A percentile compares a stretch with the other conserved stretches of the same genome.
These are phyloP conservation scores for Tylopilus vinaceipallidus DNA, from an alignment of 768 basidiomycete genomes.

Conservation along the genomic window DNA sequence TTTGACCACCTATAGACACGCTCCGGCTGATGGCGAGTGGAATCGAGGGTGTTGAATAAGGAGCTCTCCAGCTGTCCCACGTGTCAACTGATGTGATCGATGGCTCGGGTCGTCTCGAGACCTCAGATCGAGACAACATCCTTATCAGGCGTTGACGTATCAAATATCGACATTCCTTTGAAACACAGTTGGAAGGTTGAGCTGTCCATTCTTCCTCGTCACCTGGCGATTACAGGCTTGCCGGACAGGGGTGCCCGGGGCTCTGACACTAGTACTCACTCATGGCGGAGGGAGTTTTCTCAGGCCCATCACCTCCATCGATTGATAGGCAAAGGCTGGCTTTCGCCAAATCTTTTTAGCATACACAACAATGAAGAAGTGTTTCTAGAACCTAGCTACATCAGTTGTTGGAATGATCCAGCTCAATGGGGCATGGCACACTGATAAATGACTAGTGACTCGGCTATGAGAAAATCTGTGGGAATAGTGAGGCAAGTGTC, in stretches of 20 bases:
- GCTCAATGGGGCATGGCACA: neutral
- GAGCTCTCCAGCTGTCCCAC: neutral
- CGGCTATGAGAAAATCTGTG: slow-evolving; percentile 4
- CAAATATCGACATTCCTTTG: neutral
- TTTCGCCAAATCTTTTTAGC: neutral
- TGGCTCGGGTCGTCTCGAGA: neutral
- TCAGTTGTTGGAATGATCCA: too few relatives aligned
- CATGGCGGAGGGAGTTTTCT: neutral
- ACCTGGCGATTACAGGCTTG: too few relatives aligned
- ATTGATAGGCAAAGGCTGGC: neutral
- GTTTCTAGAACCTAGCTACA: too few relatives aligned
- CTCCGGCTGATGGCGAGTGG: neutral
- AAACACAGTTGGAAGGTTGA: neutral
- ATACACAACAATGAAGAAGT: neutral
- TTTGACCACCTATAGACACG: neutral
- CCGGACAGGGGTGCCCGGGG: too few relatives aligned
- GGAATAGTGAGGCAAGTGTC: neutral
- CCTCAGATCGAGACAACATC: too few relatives aligned
- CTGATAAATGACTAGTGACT: neutral
- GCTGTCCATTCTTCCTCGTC: neutral
- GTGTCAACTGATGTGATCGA: neutral
- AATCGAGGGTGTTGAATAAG: too few relatives aligned
- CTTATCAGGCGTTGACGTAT: neutral
- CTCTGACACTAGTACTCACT: too few relatives aligned
- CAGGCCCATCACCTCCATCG: neutral